Conservation (phyloP, 2,329 filamentous ascomycete genomes). For the Penicillium crustosum region DNA sequence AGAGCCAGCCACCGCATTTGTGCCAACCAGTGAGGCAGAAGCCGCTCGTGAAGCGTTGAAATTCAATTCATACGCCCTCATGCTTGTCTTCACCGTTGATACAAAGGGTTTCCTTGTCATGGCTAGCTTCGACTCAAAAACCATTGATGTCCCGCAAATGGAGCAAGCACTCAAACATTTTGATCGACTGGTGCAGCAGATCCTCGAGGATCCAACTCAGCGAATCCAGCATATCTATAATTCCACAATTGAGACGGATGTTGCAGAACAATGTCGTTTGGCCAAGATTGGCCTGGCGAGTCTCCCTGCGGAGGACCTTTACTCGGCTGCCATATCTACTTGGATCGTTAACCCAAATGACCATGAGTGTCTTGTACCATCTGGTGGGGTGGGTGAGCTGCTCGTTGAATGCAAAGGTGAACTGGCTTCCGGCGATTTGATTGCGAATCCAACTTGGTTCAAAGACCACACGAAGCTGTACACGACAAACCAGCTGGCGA, state of each 20-base stretch:
- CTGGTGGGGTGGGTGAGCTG: conserved; percentile 2
- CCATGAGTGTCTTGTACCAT: neutral
- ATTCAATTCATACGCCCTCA: conserved; percentile 57
- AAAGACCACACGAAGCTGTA: neutral
- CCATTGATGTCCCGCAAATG: conserved; percentile 52
- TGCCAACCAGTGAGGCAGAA: conserved; percentile 58
- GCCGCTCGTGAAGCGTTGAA: conserved; percentile 60
- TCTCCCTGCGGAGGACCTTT: neutral
- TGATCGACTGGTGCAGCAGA: conserved; percentile 27
- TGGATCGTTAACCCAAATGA: conserved; percentile 3
- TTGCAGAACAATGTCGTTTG: neutral
- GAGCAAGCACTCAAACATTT: conserved; percentile 50
- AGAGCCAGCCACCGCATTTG: conserved; percentile 52
- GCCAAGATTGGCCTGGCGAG: neutral
- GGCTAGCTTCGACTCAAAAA: conserved; percentile 63
- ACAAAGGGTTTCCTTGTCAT: conserved; percentile 59
- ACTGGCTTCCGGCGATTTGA: no score
- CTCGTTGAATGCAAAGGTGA: neutral
- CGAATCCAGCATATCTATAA: conserved; percentile 2
- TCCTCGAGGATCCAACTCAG: neutral
- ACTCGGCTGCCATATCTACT: neutral
- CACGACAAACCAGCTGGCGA: conserved; percentile 1
- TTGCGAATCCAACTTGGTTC: neutral
- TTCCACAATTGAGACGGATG: neutral
- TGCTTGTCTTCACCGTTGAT: conserved; percentile 62